Conservation (phyloP, 2,329 filamentous ascomycete species). For the Thielaviopsis populi region DNA sequence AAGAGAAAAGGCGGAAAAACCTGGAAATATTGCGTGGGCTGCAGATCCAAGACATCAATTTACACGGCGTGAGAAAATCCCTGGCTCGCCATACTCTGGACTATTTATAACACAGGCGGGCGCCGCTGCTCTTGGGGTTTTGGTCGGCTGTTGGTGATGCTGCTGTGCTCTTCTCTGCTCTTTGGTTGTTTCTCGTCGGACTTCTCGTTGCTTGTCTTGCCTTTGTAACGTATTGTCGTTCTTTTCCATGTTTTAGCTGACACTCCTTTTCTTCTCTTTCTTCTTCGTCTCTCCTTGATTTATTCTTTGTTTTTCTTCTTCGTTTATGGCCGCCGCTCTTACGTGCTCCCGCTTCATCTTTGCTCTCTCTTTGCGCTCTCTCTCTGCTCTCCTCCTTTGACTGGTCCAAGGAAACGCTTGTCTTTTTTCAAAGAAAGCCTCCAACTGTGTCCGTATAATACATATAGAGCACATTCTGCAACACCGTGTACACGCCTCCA, state of each 20-base stretch:
- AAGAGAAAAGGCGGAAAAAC: background rate
- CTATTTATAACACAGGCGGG: background rate
- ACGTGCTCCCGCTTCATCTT: background rate
- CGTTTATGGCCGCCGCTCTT: background rate
- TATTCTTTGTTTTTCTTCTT: background rate
- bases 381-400: background rate
- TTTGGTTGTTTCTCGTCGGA: background rate
- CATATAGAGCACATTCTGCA: background rate
- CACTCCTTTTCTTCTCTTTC: background rate
- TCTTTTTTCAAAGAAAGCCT: constrained; percentile 1
- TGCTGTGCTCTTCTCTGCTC: background rate
- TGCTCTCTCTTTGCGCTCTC: background rate
- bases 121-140: background rate
- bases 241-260: background rate
- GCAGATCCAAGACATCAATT: background rate
- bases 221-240: background rate
- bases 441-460: background rate
- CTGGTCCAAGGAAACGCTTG: background rate
- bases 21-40: background rate
- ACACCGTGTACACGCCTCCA: background rate
- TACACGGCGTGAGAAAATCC: background rate
- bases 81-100: background rate
- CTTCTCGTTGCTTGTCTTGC: background rate
- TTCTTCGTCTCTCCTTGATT: background rate
- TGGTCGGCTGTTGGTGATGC: background rate